Evolutionary conservation across 1,139 yeast species (phyloP).

Genomic region (Blastobotrys elegans): DNA sequence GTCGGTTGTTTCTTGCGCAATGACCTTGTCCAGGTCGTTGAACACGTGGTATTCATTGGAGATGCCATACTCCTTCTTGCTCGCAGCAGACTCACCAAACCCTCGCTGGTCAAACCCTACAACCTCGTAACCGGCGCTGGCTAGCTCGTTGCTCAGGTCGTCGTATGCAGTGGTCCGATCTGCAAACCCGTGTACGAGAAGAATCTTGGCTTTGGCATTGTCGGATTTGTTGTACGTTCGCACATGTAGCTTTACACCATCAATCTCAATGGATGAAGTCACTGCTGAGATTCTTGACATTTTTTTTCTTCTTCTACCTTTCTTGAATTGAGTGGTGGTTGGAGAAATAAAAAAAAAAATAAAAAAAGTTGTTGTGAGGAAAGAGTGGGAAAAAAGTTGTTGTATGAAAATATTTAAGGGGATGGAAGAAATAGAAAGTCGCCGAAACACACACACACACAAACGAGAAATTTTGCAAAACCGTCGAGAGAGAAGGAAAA

Average conservation of each 20-base stretch:
- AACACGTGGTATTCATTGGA: conserved; percentile 62
- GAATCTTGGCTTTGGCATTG: conserved; percentile 48
- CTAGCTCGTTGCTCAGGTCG: conserved; percentile 54
- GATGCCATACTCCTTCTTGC: conserved; percentile 47
- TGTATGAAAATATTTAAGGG: not conserved
- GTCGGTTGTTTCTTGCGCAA: conserved; percentile 34
- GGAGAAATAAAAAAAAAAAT: not conserved
- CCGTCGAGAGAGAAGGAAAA: not conserved
- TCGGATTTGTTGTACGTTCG: conserved; percentile 21
- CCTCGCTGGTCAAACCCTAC: conserved; percentile 87
- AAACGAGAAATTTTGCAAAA: not conserved
- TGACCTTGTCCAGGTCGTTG: conserved; percentile 65
- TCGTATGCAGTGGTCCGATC: conserved; percentile 53
- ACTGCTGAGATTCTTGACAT: not conserved
- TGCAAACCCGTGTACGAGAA: conserved; percentile 67
- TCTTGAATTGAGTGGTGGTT: not conserved
- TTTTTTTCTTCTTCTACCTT: not conserved
- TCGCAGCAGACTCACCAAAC: conserved; percentile 66
- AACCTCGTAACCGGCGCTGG: conserved; percentile 62
- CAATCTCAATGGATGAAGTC: conserved; percentile 12
- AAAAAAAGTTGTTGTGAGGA: not conserved
- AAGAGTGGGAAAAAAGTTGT: not conserved
- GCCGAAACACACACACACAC: not conserved
- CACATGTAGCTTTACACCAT: conserved; percentile 22
- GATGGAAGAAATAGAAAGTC: not conserved